Conservation (phyloP, 331 rosid species). For the Phaseolus coccineus region DNA sequence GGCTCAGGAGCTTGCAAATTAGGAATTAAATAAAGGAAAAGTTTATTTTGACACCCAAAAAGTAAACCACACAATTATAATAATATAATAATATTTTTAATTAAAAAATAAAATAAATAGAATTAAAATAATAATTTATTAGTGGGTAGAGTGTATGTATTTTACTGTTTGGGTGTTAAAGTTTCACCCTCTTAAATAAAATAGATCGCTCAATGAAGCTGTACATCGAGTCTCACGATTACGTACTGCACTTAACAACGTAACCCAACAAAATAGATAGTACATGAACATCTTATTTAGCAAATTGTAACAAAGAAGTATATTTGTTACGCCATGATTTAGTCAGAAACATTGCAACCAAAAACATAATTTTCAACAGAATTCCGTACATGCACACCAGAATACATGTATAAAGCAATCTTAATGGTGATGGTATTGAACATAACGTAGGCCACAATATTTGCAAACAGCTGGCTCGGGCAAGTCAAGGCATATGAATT, state of each 20-base stretch:
- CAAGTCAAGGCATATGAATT: slow-evolving; percentile 86
- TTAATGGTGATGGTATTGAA: slow-evolving; percentile 93
- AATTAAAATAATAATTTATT: too few relatives aligned
- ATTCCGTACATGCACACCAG: slow-evolving; percentile 38
- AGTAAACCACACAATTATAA: too few relatives aligned
- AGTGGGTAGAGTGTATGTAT: too few relatives aligned
- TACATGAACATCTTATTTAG: slow-evolving; percentile 58
- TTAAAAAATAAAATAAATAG: too few relatives aligned
- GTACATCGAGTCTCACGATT: slow-evolving; percentile 33
- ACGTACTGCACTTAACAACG: slow-evolving; percentile 11
- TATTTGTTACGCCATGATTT: slow-evolving; percentile 47
- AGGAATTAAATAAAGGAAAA: neutral
- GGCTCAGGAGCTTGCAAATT: slow-evolving; percentile 4
- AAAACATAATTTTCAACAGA: slow-evolving; percentile 40
- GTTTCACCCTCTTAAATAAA: neutral
- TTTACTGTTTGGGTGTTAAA: too few relatives aligned
- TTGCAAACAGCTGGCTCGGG: slow-evolving; percentile 86
- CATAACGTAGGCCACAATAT: slow-evolving; percentile 87
- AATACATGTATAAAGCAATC: slow-evolving; percentile 42
- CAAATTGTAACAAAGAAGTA: slow-evolving; percentile 44
- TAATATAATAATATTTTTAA: too few relatives aligned
- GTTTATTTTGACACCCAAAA: too few relatives aligned
- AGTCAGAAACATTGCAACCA: slow-evolving; percentile 42
- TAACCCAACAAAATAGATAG: slow-evolving; percentile 31
- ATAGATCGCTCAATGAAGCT: slow-evolving; percentile 7